A percentile compares a stretch with the other conserved stretches of the same genome.
These are phyloP conservation scores for Penicillium herquei DNA, from an alignment of 495 filamentous ascomycete species.

Conservation along the genomic window DNA sequence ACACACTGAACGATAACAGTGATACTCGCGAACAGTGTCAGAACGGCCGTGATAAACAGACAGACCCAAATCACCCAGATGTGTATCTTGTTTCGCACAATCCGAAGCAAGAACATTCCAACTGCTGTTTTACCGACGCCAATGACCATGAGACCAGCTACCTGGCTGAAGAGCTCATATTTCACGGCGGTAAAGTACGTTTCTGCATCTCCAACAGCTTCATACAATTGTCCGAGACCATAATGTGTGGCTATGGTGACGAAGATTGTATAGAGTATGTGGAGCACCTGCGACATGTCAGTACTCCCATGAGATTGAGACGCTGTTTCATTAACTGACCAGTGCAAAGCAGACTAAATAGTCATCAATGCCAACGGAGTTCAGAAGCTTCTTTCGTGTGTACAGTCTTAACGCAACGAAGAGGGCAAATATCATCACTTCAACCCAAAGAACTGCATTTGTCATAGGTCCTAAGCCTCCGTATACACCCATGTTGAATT, in stretches of 20 bases:
- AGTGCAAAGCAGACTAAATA: constrained; percentile 18
- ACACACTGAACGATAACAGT: constrained; percentile 23
- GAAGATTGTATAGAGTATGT: constrained; percentile 25
- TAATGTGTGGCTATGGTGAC: constrained; percentile 19
- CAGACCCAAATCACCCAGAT: constrained; percentile 23
- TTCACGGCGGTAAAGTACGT: constrained; percentile 22
- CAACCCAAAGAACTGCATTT: constrained; percentile 26
- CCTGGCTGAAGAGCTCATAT: constrained; percentile 26
- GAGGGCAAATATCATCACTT: constrained; percentile 17
- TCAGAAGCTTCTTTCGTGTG: constrained; percentile 23
- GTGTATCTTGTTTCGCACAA: constrained; percentile 27
- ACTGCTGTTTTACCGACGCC: constrained; percentile 25
- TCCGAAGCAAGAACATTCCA: constrained; percentile 25
- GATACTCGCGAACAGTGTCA: constrained; percentile 24
- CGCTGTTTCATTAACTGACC: constrained; percentile 5
- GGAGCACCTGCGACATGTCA: constrained; percentile 15
- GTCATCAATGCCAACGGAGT: constrained; percentile 25
- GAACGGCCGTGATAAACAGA: constrained; percentile 16
- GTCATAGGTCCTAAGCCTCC: constrained; percentile 28
- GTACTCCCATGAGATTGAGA: background rate
- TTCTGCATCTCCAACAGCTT: constrained; percentile 16
- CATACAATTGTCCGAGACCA: constrained; percentile 21
- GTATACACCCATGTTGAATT: constrained; percentile 22
- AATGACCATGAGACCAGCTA: constrained; percentile 26
- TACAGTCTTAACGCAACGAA: constrained; percentile 25